Evolutionary conservation across 2,329 filamentous ascomycete species (phyloP).

Genomic region (Sporothrix curviconia): DNA sequence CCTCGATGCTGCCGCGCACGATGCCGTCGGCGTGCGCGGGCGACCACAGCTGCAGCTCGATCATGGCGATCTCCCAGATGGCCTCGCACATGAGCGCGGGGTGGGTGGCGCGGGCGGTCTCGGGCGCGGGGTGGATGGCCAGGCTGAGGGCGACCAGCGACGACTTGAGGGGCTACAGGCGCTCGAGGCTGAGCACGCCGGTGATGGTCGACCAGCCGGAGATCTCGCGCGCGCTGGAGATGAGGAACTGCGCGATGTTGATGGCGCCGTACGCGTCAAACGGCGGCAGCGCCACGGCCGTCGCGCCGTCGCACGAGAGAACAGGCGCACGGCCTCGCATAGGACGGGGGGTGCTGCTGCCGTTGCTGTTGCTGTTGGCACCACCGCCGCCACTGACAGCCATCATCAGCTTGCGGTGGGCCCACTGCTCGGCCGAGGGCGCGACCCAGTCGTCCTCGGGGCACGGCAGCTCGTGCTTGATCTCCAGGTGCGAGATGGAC

Average conservation of each 20-base stretch:
- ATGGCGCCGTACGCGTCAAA: conserved; percentile 37
- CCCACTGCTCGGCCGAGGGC: conserved; percentile 30
- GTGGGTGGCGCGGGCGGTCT: background rate
- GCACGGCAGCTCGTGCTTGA: conserved; percentile 38
- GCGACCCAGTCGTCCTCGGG: conserved; percentile 33
- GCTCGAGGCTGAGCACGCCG: conserved; percentile 33
- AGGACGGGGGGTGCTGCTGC: conserved; percentile 22
- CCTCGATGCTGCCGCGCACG: conserved; percentile 31
- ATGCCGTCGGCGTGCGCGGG: conserved; percentile 33
- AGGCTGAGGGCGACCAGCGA: conserved; percentile 31
- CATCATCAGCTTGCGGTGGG: conserved; percentile 27
- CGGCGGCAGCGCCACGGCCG: conserved; percentile 23
- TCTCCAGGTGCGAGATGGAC: conserved; percentile 34
- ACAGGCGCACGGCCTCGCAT: conserved; percentile 32
- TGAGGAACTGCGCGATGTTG: conserved; percentile 35
- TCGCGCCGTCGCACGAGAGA: conserved; percentile 28
- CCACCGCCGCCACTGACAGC: background rate
- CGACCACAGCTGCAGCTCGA: conserved; percentile 37
- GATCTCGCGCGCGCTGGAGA: conserved; percentile 35
- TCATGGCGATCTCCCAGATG: conserved; percentile 37
- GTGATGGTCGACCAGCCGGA: conserved; percentile 39
- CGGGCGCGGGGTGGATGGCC: conserved; percentile 22
- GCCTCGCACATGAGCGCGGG: conserved; percentile 26
- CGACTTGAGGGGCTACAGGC: conserved; percentile 29
- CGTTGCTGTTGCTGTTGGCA: background rate